Evolutionary conservation across 306 rosid genomes (phyloP).

Genomic region (Glycyrrhiza uralensis): DNA sequence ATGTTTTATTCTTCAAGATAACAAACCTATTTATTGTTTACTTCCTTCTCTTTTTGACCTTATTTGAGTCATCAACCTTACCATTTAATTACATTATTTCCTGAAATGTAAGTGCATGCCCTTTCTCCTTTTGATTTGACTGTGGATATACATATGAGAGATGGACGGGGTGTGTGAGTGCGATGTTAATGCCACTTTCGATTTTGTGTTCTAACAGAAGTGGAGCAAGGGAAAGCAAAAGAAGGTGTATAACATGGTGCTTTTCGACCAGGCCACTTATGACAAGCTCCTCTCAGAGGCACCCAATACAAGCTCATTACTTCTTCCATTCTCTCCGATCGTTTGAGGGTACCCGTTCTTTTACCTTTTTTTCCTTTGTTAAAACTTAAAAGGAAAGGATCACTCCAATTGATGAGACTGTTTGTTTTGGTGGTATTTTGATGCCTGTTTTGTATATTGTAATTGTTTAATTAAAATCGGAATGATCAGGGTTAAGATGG

Average conservation of each 20-base stretch:
- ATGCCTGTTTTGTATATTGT: background rate
- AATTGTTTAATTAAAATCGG: background rate
- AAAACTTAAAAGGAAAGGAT: too few relatives aligned
- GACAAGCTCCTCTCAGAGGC: constrained; percentile 71
- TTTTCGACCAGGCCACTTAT: constrained; percentile 60
- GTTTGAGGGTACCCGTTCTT: constrained; percentile 51
- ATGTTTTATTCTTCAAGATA: too few relatives aligned
- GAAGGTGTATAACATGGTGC: constrained; percentile 79
- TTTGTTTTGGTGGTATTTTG: background rate
- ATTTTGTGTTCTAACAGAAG: constrained; percentile 43
- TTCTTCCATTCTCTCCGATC: constrained; percentile 68
- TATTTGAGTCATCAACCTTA: too few relatives aligned
- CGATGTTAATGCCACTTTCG: background rate
- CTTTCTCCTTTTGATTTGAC: too few relatives aligned
- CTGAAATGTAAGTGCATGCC: too few relatives aligned
- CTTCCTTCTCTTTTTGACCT: too few relatives aligned
- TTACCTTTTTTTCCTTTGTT: background rate
- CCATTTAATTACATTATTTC: too few relatives aligned
- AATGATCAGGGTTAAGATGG: background rate
- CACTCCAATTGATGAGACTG: background rate
- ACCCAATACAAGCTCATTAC: constrained; percentile 74
- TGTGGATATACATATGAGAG: too few relatives aligned
- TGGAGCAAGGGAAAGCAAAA: constrained; percentile 87
- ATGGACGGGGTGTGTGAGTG: too few relatives aligned
- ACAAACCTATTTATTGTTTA: too few relatives aligned